Evolutionary conservation across 495 filamentous ascomycete genomes (phyloP), one percentile per base, ranked within the genome.

Genomic region (Podospora bellae-mahoneyi): DNA sequence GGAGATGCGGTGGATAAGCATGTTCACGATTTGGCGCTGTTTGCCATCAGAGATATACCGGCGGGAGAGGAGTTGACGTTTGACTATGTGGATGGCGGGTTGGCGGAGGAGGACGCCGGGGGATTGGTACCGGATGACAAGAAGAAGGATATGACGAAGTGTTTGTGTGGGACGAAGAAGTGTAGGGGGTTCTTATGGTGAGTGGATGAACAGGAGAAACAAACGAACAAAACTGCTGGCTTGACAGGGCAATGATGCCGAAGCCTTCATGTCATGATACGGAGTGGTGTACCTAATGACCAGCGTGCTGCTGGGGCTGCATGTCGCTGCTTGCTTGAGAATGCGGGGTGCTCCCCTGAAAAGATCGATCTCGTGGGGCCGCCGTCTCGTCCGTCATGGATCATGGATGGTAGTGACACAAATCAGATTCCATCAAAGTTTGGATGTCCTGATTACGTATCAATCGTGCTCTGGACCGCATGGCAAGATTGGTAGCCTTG

Each of bases 1-100:
- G 89, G 87, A 19, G 91, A 92, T 69, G 89, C 91, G 60, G 84
- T 86, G 3, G 92, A 97, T 68, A 83, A 86, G 30, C 82, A 85
- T 16, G 81, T 97, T 13, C 96, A 97, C 73, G 90, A 97, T 67
- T 79, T 99, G 2, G 94, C 92, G 0, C 88, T 97, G 69, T 99
- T 99, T 69, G 91, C 94, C 0, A 78, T 87, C 6, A 74, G 83
- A 9, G 87, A 91, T 44, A 92, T 99, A 30, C 79, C 82, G 0
- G 82, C 86, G 2, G 83, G 82, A 2, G 88, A 87, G 5, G 94
- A 98, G 74, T 72, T 98, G 13, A 96, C 91, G 0, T 97, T 98
- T 65, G 92, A 96, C 72, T 98, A 98, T 70, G 85, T 88, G 28
- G 61, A 44, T 60, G 86, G 88, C 60, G 84, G 84, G 3, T 72